Conservation (phyloP, 2,329 filamentous ascomycete genomes). For the Fusarium agapanthi region DNA sequence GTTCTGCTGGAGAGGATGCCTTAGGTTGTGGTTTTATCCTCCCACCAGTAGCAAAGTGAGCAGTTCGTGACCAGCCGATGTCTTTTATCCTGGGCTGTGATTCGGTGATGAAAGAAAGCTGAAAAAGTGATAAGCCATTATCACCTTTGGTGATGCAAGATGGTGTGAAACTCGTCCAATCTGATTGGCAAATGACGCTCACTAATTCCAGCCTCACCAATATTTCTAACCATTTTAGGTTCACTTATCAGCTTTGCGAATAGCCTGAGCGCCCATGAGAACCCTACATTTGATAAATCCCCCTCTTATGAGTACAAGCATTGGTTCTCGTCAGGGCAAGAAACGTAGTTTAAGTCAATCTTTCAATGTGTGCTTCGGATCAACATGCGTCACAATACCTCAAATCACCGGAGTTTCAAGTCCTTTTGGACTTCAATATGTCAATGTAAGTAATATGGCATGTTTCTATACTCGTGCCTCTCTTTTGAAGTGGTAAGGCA, state of each 20-base stretch:
- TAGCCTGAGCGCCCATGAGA: not conserved
- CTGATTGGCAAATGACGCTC: not conserved
- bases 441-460: not conserved
- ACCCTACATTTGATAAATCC: not conserved
- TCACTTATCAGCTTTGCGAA: not conserved
- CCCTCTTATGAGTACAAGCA: not conserved
- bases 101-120: accelerated
- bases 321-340: too few species aligned
- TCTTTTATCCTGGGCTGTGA: not conserved
- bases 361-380: not conserved
- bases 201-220: not conserved
- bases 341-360: not conserved
- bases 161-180: not conserved
- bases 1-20: too few species aligned
- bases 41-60: not conserved
- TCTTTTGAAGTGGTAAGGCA: accelerated
- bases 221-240: not conserved
- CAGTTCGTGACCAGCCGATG: accelerated
- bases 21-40: accelerated
- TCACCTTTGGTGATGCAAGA: accelerated
- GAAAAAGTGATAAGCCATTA: not conserved
- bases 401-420: not conserved
- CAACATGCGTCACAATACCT: not conserved
- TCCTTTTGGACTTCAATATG: not conserved
- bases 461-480: accelerated